Conservation (phyloP, 2,329 filamentous ascomycete species). For the Esteya vermicola region DNA sequence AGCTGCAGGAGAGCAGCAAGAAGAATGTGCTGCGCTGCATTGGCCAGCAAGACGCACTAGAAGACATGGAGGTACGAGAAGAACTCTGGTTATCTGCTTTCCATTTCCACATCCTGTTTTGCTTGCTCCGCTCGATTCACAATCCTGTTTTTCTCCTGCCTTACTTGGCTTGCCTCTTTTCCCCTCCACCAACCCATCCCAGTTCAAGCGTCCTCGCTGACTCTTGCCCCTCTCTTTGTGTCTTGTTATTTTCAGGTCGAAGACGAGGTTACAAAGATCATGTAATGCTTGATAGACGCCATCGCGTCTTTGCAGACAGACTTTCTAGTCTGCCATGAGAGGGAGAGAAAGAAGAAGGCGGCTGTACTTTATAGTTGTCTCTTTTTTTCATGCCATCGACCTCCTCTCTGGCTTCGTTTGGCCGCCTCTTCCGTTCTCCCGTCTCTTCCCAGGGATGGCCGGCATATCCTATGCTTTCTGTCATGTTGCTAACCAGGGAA, state of each 20-base stretch:
- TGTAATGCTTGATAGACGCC: slow-evolving; percentile 50
- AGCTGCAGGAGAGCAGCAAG: slow-evolving; percentile 98
- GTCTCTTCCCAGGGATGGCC: no score
- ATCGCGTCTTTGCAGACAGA: no score
- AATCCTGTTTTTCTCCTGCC: neutral
- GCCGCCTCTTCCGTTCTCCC: neutral
- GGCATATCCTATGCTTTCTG: neutral
- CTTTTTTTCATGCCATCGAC: neutral
- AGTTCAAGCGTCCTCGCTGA: slow-evolving; percentile 26
- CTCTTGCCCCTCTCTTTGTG: slow-evolving; percentile 25
- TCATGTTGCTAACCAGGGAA: neutral
- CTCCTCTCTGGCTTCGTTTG: neutral
- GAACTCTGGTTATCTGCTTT: neutral
- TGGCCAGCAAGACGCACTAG: slow-evolving; percentile 89
- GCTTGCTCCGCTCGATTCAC: neutral
- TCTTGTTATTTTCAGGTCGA: slow-evolving; percentile 65
- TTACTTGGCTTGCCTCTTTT: neutral
- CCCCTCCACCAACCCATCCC: neutral
- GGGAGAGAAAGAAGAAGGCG: no score
- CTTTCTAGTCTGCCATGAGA: no score
- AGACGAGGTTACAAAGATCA: slow-evolving; percentile 82
- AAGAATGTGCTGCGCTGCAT: slow-evolving; percentile 97
- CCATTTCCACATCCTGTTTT: neutral
- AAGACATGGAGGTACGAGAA: slow-evolving; percentile 82
- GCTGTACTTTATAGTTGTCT: neutral